Evolutionary conservation across 2,329 filamentous ascomycete genomes (phyloP), one percentile per base, ranked within the genome.

Genomic region (Hymenoscyphus albidus): DNA sequence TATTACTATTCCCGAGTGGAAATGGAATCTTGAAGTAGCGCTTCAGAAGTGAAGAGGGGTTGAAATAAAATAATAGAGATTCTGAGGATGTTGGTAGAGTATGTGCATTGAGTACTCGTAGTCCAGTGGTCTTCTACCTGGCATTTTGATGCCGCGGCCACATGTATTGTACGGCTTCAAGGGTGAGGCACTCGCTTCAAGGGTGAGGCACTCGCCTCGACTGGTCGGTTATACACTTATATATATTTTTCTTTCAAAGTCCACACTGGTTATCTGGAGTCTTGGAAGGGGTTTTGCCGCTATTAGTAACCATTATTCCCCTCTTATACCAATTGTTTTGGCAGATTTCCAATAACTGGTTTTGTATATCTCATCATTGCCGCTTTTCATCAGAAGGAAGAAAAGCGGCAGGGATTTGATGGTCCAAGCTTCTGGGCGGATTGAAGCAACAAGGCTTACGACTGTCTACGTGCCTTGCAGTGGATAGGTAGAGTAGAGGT

Each of bases 391-490:
- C 1, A 2, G n/a, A 6, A n/a, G 44, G 48, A 7, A 3, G 10
- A 51, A 51, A 6, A 7, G 18, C 44, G n/a, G 18, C 44, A 22
- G 14, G 44, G 42, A 39, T 5, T 44, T 5, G 48, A 55, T 70
- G 69, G 73, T 71, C 74, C 73, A 70, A 76, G 74, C 74, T 75
- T 71, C 68, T 68, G 59, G 59, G 68, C 61, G 63, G 58, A 48
- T 59, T 64, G 61, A 67, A 27, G 27, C 27, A 3, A 73, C 72
- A 71, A 72, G 73, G 66, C 69, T 71, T 72, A 70, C 72, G 70
- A 35, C 35, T 74, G 70, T 73, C 72, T 72, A 73, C 73, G 72
- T 74, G 35, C 35, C 35, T 35, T 35, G 35, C 9, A 35, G 6
- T 10, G 35, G 35, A 35, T 6, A 35, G 35, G 35, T 35, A 35